Base-by-base conservation (phyloP, 352 stramenopile genomes). In the Thraustochytrium striatum region DNA sequence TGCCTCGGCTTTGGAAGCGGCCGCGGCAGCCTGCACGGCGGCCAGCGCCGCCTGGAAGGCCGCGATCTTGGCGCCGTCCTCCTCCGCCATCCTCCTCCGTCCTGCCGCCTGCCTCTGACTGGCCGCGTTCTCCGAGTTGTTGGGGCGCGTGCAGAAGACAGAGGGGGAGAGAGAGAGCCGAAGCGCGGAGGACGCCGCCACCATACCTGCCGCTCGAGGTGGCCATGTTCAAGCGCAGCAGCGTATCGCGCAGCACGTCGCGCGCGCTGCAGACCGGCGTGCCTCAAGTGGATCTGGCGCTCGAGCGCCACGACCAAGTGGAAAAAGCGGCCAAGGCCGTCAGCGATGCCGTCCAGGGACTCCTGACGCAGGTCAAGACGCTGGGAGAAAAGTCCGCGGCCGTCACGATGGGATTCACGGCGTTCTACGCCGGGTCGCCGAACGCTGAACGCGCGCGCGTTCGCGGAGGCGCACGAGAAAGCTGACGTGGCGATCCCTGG, bases 391-490 rank as follows among this genome's bases (percentile, higher is more conserved):
- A 30, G 19, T 75, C 65, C 3, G 35, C n/a, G 11, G 41, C 21
- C 13, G 65, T 75, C 8, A 61, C 52, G 3, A 9, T 68, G 50
- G 39, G 30, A 16, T 11, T 75, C 30, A 39, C 33, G 30, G 9
- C 44, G 44, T 75, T 55, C 30, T 75, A 75, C 39, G 44, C 44
- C 25, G 65, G 44, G 13, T 70, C 65, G 11, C 41, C 21, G 25
- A 38, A 32, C 35, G 65, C 41, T 16, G n/a, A 35, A 43, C 13
- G 36, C 36, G 0, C 44, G 65, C 1, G 44, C 36, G 9, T 62
- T 70, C 41, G 65, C 43, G 30, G 3, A 61, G 21, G 65, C 65
- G 43, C 65, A 75, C 32, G 47, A 68, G 0, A n/a, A 39, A 9
- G 65, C 61, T 9, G 65, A 75, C 50, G 25, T 33, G 50, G 30